Base-by-base conservation (phyloP, 352 stramenopile genomes). In the Globisporangium paroecandrum region DNA sequence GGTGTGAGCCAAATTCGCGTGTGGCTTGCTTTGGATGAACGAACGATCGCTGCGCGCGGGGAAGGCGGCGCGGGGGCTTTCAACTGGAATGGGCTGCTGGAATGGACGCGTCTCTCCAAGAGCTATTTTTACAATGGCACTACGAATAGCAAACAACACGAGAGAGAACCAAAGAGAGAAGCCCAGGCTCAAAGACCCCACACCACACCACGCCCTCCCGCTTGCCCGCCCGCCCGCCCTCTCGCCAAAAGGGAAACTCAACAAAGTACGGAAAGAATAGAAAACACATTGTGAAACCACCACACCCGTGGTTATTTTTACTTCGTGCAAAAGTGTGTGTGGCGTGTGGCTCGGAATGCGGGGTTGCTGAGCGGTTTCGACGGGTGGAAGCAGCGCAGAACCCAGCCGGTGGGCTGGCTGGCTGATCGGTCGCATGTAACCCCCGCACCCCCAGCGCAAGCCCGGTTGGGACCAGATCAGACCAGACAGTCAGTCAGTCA, bases 91-190 rank as follows among this genome's bases (percentile, higher is more conserved):
- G 47, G 13, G 29, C 1, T 15, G 25, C 12, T 47, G 41, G 61
- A 60, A 43, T 32, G 46, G 47, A 59, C 46, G 46, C 61, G 46
- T 36, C 61, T 24, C 32, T 46, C 43, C 24, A 59, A 49, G 47
- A 49, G 61, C 61, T 66, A 66, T 66, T 66, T 66, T 55, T 66
- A 66, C 51, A 66, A 58, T 66, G 61, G 61, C 36, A 64, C 54
- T 47, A 43, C 54, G 54, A 38, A 59, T 59, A 51, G 58, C 32
- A 22, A 18, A 6, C 38, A 47, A 18, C 38, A 46, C 38, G 4
- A 47, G 13, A 47, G 38, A 47, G 38, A 18, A 5, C 3, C 12
- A 47, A 20, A 46, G 38, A 47, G 38, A 47, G 38, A 47, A 4
- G 29, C 29, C 29, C 29, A 20, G 5, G 38, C 12, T 15, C 38